Conservation (phyloP, 768 basidiomycete species). For the Leccinum disarticulatum region DNA sequence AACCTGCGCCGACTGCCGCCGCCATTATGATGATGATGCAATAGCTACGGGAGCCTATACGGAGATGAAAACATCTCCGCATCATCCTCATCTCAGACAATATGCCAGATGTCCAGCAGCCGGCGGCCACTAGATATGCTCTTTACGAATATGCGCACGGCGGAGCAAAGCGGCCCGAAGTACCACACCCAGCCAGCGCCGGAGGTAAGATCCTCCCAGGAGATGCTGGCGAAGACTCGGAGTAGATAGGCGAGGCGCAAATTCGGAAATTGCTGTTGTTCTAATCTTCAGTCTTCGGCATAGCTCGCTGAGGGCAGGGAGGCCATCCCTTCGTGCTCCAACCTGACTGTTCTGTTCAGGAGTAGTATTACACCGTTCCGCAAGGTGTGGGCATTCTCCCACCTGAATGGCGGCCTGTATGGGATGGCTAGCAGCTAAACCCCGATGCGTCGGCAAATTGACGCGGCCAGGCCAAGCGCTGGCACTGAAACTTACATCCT, state of each 20-base stretch:
- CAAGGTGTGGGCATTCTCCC: background rate
- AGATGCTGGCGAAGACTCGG: background rate
- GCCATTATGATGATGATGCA: background rate
- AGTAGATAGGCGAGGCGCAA: background rate
- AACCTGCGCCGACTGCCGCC: background rate
- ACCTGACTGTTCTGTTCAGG: background rate
- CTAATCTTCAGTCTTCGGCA: background rate
- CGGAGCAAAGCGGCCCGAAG: background rate
- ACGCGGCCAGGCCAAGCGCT: background rate
- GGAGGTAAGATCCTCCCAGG: background rate
- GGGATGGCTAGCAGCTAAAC: background rate
- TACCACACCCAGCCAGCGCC: background rate
- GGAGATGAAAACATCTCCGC: background rate
- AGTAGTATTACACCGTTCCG: background rate
- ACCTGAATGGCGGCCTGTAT: background rate
- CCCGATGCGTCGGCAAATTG: background rate
- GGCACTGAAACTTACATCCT: background rate
- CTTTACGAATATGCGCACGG: background rate
- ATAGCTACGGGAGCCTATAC: background rate
- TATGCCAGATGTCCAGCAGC: background rate
- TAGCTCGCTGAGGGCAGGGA: background rate
- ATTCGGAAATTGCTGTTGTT: background rate
- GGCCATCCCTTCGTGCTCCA: background rate
- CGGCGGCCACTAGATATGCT: background rate
- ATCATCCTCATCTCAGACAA: background rate